Base-by-base conservation (phyloP, 345 rosid species). In the Gossypium bickii region DNA sequence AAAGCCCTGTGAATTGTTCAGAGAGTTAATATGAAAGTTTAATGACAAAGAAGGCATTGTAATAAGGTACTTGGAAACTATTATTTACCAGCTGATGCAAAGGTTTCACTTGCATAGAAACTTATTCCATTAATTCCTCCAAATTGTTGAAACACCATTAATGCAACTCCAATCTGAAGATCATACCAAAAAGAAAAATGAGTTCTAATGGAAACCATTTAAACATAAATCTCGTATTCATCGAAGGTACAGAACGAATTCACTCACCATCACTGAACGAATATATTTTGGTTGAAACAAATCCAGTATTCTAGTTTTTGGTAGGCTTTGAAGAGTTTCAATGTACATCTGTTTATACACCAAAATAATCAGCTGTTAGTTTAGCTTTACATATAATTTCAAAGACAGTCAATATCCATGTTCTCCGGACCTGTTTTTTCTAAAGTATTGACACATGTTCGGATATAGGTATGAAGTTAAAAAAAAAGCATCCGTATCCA, bases 31-130 rank as follows among this genome's bases (percentile, higher is more conserved):
- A 2, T 4, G 7, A 24, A 64, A 68, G 59, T 48, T 20, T 64
- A 70, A 13, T 25, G 58, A 67, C 38, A 38, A 43, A 29, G 38
- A 12, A 57, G 27, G 45, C 73, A n/a, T 18, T 11, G 38, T 61
- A 49, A 6, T 41, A 7, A 60, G 53, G 55, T 62, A 11, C 11
- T 15, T 22, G 38, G 62, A 49, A 22, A 17, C 34, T 27, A 18
- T 47, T 13, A 15, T 25, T 78, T 90, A 92, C 98, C 97, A 2
- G 97, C 97, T 75, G 90, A 76, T 22, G 82, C 92, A 82, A 94
- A 92, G n/a, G 89, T 92, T 83, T 94, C 91, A 15, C 97, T 94
- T 53, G 90, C 95, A 44, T 94, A 92, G 84, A 94, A 94, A 49
- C 87, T 81, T 1, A 94, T 78, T 44, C 98, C 98, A 27, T 94